Percentiles rank a stretch among this genome's conserved stretches.
phyloP scores from a whole-genome alignment of 2,329 filamentous ascomycete genomes.

The Amauroascus niger region DNA sequence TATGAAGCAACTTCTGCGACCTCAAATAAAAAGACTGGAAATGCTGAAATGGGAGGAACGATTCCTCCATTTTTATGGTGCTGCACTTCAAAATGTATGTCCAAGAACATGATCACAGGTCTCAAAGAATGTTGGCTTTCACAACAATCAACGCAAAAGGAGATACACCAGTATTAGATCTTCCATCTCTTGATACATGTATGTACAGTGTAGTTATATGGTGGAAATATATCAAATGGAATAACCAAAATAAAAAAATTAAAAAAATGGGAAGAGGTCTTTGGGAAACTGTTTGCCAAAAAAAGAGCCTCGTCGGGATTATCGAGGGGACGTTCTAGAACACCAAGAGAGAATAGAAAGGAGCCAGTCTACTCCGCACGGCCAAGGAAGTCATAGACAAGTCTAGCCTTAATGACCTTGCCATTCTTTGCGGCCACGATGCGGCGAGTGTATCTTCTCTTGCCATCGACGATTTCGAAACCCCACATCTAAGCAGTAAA shows the following conservation, averaged over 20 bases:
- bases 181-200: neutral
- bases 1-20: no score
- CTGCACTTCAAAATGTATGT: no score
- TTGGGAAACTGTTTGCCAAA: neutral
- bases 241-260: neutral
- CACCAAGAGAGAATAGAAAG: neutral
- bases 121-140: no score
- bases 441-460: conserved; percentile 36
- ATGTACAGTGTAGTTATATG: neutral
- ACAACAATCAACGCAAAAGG: no score
- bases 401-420: conserved; percentile 29
- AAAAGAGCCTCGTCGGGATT: neutral
- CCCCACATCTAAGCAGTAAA: conserved; percentile 35
- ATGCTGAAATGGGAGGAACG: no score
- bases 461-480: conserved; percentile 36
- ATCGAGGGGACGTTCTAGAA: neutral
- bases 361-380: conserved; percentile 13
- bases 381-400: conserved; percentile 35
- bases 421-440: conserved; percentile 33
- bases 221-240: neutral
- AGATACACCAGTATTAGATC: neutral
- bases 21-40: no score
- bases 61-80: no score
- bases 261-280: neutral
- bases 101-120: no score